Evolutionary conservation across 2,329 filamentous ascomycete species (phyloP).

Genomic region (Aspergillus glaucus): DNA sequence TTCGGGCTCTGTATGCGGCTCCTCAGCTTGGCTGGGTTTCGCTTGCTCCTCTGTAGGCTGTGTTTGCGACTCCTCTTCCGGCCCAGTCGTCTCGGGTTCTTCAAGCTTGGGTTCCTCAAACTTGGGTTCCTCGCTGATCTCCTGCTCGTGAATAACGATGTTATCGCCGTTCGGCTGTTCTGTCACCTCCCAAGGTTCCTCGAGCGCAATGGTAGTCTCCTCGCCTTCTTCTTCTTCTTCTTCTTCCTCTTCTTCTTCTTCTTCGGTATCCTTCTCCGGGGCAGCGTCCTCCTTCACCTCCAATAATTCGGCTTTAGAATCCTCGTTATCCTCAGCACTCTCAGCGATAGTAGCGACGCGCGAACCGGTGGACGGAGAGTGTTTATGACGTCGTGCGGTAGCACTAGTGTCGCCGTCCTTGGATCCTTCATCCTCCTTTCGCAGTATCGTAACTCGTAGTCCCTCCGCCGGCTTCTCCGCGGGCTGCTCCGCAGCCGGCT

Average conservation of each 20-base stretch:
- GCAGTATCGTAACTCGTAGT: slow-evolving; percentile 32
- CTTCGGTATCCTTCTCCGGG: neutral
- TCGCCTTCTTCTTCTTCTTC: neutral
- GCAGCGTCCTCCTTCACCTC: neutral
- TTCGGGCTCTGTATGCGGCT: neutral
- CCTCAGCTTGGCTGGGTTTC: slow-evolving; percentile 3
- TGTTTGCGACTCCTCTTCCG: neutral
- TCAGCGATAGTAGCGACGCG: slow-evolving; percentile 77
- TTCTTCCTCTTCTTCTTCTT: too few species aligned
- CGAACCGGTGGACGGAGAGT: slow-evolving; percentile 72
- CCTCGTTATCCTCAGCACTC: slow-evolving; percentile 66
- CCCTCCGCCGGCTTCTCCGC: slow-evolving; percentile 19
- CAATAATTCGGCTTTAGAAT: slow-evolving; percentile 9
- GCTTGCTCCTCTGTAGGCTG: slow-evolving; percentile 2
- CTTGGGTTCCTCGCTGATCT: neutral
- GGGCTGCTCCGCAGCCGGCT: slow-evolving; percentile 35
- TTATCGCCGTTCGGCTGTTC: slow-evolving; percentile 1
- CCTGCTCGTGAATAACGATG: slow-evolving; percentile 1
- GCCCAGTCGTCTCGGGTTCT: slow-evolving; percentile 1
- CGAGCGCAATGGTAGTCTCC: slow-evolving; percentile 1
- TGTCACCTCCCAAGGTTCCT: neutral
- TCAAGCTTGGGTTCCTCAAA: neutral
- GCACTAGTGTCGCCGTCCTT: slow-evolving; percentile 46
- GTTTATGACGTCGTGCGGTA: slow-evolving; percentile 77
- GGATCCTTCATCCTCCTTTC: slow-evolving; percentile 25